Percentiles rank a stretch among this genome's conserved stretches.
Conservation (phyloP, 352 stramenopile genomes). For the Pythium aristosporum region DNA sequence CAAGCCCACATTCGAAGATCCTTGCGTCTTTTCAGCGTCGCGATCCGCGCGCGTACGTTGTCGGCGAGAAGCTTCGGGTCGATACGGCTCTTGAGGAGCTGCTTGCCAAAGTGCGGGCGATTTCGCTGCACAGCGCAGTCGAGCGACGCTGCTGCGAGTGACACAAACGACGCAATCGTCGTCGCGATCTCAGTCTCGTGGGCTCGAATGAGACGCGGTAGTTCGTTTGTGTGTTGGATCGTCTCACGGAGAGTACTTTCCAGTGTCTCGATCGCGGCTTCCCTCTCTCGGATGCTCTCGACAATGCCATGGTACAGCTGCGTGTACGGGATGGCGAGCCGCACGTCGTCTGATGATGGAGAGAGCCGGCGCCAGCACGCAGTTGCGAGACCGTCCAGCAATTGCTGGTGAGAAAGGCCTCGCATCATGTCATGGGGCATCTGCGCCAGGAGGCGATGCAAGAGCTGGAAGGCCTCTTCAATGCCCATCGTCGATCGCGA, state of each 20-base stretch:
- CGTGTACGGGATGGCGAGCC: constrained; percentile 17
- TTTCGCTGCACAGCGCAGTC: constrained; percentile 26
- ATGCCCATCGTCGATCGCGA: constrained; percentile 13
- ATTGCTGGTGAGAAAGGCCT: constrained; percentile 16
- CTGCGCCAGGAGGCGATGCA: constrained; percentile 18
- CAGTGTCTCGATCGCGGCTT: constrained; percentile 18
- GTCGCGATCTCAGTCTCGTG: constrained; percentile 25
- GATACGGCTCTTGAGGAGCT: constrained; percentile 13
- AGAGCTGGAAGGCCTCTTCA: constrained; percentile 26
- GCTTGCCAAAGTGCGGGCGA: constrained; percentile 20
- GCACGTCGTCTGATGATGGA: neutral
- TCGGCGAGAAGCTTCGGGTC: constrained; percentile 12
- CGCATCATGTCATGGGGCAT: neutral
- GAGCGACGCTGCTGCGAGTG: constrained; percentile 23
- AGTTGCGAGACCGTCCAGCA: constrained; percentile 21
- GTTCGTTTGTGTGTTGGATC: constrained; percentile 13
- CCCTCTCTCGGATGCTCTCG: constrained; percentile 25
- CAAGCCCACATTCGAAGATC: constrained; percentile 59
- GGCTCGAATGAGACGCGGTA: constrained; percentile 22
- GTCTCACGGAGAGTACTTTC: constrained; percentile 18
- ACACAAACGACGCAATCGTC: constrained; percentile 31
- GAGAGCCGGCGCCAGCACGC: constrained; percentile 24
- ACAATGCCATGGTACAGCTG: constrained; percentile 26
- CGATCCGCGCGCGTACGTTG: constrained; percentile 40
- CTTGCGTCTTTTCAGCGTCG: constrained; percentile 39